Evolutionary conservation across 306 rosid genomes (phyloP).

Genomic region (Inga oerstediana): DNA sequence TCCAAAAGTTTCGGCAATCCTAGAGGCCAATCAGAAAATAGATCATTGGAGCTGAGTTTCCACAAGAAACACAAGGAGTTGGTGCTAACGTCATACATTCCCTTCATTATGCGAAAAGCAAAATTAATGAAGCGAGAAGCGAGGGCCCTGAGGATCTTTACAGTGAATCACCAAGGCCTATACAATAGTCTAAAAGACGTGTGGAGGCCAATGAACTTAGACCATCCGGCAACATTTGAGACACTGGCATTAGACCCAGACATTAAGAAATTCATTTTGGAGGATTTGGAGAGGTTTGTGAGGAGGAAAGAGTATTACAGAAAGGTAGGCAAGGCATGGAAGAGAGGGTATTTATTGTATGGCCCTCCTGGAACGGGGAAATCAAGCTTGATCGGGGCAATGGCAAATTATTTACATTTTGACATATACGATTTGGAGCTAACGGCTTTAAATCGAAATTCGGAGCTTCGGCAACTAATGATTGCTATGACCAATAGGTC

Average conservation of each 20-base stretch:
- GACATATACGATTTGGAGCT: conserved; percentile 78
- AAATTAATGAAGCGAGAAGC: conserved; percentile 46
- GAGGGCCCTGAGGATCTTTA: conserved; percentile 62
- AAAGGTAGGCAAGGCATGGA: conserved; percentile 81
- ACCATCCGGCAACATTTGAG: conserved; percentile 74
- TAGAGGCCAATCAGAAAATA: conserved; percentile 43
- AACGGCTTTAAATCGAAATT: conserved; percentile 36
- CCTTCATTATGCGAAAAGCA: conserved; percentile 47
- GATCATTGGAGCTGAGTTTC: conserved; percentile 57
- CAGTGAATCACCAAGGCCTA: conserved; percentile 35
- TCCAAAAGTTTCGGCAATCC: conserved; percentile 29
- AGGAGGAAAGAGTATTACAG: conserved; percentile 64
- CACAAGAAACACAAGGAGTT: conserved; percentile 58
- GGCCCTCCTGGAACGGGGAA: conserved; percentile 93
- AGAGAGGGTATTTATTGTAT: conserved; percentile 74
- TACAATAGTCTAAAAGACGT: conserved; percentile 31
- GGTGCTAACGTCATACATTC: conserved; percentile 56
- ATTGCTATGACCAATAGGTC: conserved; percentile 62
- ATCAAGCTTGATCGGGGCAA: conserved; percentile 77
- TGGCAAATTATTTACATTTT: conserved; percentile 73
- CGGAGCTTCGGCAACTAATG: conserved; percentile 53
- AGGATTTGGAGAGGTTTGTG: conserved; percentile 57
- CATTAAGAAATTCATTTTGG: conserved; percentile 45
- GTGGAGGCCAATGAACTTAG: conserved; percentile 55
- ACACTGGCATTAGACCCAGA: conserved; percentile 61